A percentile compares a stretch with the other conserved stretches of the same genome.
Evolutionary conservation across 306 rosid genomes (phyloP).

Genomic region (Myrica gale): DNA sequence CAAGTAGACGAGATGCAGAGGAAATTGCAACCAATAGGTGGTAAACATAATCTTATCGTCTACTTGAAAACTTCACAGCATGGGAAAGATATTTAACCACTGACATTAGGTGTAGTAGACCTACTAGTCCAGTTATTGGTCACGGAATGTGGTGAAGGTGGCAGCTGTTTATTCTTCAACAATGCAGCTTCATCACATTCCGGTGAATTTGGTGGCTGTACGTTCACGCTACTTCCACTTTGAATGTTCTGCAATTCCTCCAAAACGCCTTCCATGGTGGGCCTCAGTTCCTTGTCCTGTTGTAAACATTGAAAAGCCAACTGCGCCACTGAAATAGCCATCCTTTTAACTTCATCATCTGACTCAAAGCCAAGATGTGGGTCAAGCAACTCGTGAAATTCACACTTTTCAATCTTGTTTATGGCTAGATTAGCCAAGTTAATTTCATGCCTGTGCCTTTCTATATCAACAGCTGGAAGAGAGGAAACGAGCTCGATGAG

Average conservation of each 20-base stretch:
- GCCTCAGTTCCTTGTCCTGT: constrained; percentile 62
- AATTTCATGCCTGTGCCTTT: constrained; percentile 58
- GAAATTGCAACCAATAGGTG: neutral
- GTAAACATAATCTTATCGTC: neutral
- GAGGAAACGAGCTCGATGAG: constrained; percentile 69
- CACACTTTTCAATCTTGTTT: constrained; percentile 42
- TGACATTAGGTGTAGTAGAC: constrained; percentile 35
- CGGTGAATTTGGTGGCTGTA: constrained; percentile 38
- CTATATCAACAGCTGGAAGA: constrained; percentile 56
- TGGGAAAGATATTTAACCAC: constrained; percentile 25
- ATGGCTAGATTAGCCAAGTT: constrained; percentile 52
- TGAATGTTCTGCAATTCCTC: constrained; percentile 42
- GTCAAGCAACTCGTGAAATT: constrained; percentile 50
- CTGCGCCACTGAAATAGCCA: constrained; percentile 50
- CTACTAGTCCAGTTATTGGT: constrained; percentile 42
- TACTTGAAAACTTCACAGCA: neutral
- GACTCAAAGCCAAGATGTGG: constrained; percentile 52
- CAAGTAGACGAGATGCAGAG: neutral
- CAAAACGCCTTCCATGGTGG: constrained; percentile 62
- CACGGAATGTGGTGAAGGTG: constrained; percentile 42
- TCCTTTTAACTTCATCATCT: constrained; percentile 41
- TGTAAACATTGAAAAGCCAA: constrained; percentile 71
- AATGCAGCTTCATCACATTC: constrained; percentile 37
- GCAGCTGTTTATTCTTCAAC: constrained; percentile 25
- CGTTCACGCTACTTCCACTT: constrained; percentile 21